phyloP scores from a whole-genome alignment of 2,329 filamentous ascomycete genomes.

The Aspergillus hiratsukae region DNA sequence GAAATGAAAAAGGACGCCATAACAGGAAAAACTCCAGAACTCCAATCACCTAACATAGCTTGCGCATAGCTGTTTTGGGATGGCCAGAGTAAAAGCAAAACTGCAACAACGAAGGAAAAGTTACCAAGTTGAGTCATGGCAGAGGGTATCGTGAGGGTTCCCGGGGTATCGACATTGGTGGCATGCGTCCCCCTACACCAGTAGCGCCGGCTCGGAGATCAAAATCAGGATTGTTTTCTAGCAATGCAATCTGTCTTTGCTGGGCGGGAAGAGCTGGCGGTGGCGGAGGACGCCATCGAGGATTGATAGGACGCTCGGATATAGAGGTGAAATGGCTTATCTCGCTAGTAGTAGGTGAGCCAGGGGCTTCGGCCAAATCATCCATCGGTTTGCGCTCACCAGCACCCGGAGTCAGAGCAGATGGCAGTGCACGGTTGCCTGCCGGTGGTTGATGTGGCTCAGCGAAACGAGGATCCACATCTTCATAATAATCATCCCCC shows the following conservation, averaged over 20 bases:
- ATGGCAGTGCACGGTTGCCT: slow-evolving; percentile 26
- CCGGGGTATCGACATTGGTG: slow-evolving; percentile 17
- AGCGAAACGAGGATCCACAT: slow-evolving; percentile 84
- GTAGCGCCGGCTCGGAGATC: slow-evolving; percentile 51
- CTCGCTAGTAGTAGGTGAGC: slow-evolving; percentile 74
- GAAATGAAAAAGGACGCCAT: background rate
- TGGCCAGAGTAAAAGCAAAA: background rate
- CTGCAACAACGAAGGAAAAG: background rate
- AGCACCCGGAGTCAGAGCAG: slow-evolving; percentile 37
- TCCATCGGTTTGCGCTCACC: slow-evolving; percentile 38
- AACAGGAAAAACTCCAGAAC: background rate
- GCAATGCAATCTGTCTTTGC: slow-evolving; percentile 65
- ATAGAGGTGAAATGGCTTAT: slow-evolving; percentile 85
- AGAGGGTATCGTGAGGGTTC: slow-evolving; percentile 22
- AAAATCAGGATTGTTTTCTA: slow-evolving; percentile 83
- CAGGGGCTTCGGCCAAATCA: slow-evolving; percentile 57
- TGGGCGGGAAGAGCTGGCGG: slow-evolving; percentile 37
- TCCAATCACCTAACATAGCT: background rate
- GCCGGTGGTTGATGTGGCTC: slow-evolving; percentile 25
- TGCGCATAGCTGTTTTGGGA: background rate
- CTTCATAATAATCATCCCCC: slow-evolving; percentile 72
- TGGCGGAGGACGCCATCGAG: slow-evolving; percentile 63
- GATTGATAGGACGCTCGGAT: slow-evolving; percentile 82
- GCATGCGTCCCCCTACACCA: slow-evolving; percentile 22
- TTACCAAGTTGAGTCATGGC: slow-evolving; percentile 12